These are phyloP conservation scores for Cryptococcus jaspeensis DNA, from an alignment of 1,284 basidiomycete genomes.

Conservation along the genomic window DNA sequence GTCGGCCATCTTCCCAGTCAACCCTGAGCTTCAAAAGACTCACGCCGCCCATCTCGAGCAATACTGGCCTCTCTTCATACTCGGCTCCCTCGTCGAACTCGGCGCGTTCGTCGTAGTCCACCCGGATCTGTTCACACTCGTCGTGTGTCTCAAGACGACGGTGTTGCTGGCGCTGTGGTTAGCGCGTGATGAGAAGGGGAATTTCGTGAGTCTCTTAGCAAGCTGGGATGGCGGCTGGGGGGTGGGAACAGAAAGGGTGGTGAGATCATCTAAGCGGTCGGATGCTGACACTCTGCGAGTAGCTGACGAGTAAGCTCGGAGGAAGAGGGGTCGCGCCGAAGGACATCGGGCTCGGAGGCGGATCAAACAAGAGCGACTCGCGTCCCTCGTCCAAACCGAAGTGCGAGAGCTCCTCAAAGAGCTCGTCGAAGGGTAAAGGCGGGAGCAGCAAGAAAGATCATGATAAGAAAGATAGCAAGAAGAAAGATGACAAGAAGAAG, in stretches of 20 bases:
- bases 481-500: neutral
- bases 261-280: neutral
- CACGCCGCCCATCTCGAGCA: conserved; percentile 15
- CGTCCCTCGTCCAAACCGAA: too few species aligned
- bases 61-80: conserved; percentile 32
- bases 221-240: neutral
- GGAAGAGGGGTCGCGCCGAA: neutral
- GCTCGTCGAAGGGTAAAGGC: neutral
- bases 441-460: neutral
- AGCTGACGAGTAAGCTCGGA: neutral
- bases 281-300: neutral
- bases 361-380: neutral
- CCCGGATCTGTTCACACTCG: conserved; percentile 29
- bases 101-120: conserved; percentile 23
- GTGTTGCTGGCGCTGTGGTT: conserved; percentile 22
- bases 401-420: too few species aligned
- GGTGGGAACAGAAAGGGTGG: neutral
- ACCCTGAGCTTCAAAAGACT: neutral
- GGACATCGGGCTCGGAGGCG: neutral
- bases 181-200: conserved; percentile 18
- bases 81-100: conserved; percentile 22
- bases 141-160: conserved; percentile 34
- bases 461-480: too few species aligned
- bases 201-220: conserved; percentile 18
- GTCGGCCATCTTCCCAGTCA: neutral